Conservation (phyloP, 169 alveolate genomes). For the Eimeria maxima region DNA sequence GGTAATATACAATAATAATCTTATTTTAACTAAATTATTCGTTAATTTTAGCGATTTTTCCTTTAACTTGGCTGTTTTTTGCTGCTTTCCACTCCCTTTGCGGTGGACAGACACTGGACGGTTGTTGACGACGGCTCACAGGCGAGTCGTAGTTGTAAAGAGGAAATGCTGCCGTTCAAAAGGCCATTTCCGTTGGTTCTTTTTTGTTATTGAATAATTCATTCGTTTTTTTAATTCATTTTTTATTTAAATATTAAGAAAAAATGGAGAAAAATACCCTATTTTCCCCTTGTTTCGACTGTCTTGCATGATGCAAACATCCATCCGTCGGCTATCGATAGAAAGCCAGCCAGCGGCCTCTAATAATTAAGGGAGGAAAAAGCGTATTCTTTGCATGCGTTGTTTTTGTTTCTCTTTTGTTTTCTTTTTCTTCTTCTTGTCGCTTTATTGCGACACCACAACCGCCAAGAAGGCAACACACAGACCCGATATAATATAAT, state of each 20-base stretch:
- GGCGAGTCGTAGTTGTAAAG: background rate
- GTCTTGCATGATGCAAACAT: background rate
- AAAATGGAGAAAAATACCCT: background rate
- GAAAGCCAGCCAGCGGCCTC: slow-evolving; percentile 27
- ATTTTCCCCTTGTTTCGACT: background rate
- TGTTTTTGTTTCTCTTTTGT: background rate
- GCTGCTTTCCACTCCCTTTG: background rate
- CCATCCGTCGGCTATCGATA: background rate
- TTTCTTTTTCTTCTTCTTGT: background rate
- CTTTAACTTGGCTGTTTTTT: background rate
- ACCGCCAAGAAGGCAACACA: background rate
- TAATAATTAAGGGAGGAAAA: background rate
- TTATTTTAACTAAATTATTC: background rate
- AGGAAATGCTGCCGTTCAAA: background rate
- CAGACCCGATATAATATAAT: background rate
- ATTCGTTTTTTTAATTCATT: background rate
- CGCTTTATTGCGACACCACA: background rate
- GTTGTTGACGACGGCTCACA: background rate
- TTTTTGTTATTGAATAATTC: background rate
- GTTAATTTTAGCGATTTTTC: background rate
- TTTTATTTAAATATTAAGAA: background rate
- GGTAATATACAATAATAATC: background rate
- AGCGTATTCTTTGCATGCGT: background rate
- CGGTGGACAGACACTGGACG: slow-evolving; percentile 22
- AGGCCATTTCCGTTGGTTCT: background rate